A percentile compares a stretch with the other conserved stretches of the same genome.
phyloP scores from a whole-genome alignment of 2,329 filamentous ascomycete genomes.

The Paecilomyces variotii region DNA sequence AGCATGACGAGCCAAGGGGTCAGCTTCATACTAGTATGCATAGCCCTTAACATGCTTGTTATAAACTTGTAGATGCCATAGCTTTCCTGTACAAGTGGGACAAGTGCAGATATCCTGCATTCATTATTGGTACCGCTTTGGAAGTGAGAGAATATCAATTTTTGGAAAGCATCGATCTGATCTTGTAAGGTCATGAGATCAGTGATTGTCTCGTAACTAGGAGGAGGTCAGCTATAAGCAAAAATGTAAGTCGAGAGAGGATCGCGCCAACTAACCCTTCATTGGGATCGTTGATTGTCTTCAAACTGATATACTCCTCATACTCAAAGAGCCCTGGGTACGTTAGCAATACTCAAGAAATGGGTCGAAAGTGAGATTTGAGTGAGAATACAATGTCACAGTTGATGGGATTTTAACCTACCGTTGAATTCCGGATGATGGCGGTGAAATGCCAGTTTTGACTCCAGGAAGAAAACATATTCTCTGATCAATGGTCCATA shows the following conservation, averaged over 20 bases:
- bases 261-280: conserved; percentile 58
- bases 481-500: conserved; percentile 91
- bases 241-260: neutral
- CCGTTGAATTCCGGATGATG: conserved; percentile 98
- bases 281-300: conserved; percentile 96
- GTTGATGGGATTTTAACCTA: conserved; percentile 17
- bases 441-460: conserved; percentile 93
- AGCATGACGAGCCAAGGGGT: conserved; percentile 8
- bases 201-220: conserved; percentile 77
- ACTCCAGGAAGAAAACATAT: conserved; percentile 91
- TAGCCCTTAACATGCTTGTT: conserved; percentile 96
- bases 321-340: conserved; percentile 79
- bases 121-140: conserved; percentile 87
- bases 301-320: conserved; percentile 96
- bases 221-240: conserved; percentile 13
- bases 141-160: conserved; percentile 96
- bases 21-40: conserved; percentile 75
- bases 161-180: conserved; percentile 97
- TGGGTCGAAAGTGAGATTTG: neutral
- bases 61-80: conserved; percentile 99
- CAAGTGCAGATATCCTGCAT: conserved; percentile 87
- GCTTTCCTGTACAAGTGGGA: conserved; percentile 91
- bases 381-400: neutral
- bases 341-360: conserved; percentile 5
- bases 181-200: conserved; percentile 96